Evolutionary conservation across 2,329 filamentous ascomycete species (phyloP), one percentile per base, ranked within the genome.

Genomic region (Diaporthe australafricana): DNA sequence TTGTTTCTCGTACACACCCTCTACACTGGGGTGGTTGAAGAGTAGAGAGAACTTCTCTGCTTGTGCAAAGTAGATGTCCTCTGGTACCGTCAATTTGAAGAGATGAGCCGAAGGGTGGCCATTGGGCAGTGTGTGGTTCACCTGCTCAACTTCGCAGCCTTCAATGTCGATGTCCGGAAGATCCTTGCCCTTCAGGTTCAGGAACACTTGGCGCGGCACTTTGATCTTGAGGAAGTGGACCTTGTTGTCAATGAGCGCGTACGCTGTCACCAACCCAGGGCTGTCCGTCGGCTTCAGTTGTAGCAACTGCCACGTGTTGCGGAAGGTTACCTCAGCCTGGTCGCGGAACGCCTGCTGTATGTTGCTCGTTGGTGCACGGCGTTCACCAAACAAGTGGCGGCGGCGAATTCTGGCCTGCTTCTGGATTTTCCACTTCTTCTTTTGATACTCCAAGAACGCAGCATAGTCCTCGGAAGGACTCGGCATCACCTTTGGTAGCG

Each of bases 391-490:
- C 0, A 99, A 86, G 80, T 99, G 96, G 62, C 96, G 90, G 75
- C 97, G 89, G 53, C 96, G 91, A 73, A 92, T 88, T 27, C 96
- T 91, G 42, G 96, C 95, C 80, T 97, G 93, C 79, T 95, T 97
- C 80, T 99, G 96, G 47, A 98, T 92, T 84, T 96, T 98, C 96
- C 96, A 99, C 82, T 99, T 99, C 84, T 95, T 91, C 83, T 99
- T 99, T 80, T 99, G 96, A 78, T 98, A 98, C 78, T 93, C 88
- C 68, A 99, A 81, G 86, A 97, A 99, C 0, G 90, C 94, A 22
- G 90, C 85, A 76, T 99, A 99, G 81, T 99, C 93, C 62, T 96
- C 91, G 0, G 91, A 93, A 25, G 96, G 93, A 30, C 89, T 89
- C 1, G 96, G 96, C 93, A 98, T 97, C 52, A 90, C 88, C 73